phyloP scores from a whole-genome alignment of 2,329 filamentous ascomycete genomes.

The Paradendryphiella salina region DNA sequence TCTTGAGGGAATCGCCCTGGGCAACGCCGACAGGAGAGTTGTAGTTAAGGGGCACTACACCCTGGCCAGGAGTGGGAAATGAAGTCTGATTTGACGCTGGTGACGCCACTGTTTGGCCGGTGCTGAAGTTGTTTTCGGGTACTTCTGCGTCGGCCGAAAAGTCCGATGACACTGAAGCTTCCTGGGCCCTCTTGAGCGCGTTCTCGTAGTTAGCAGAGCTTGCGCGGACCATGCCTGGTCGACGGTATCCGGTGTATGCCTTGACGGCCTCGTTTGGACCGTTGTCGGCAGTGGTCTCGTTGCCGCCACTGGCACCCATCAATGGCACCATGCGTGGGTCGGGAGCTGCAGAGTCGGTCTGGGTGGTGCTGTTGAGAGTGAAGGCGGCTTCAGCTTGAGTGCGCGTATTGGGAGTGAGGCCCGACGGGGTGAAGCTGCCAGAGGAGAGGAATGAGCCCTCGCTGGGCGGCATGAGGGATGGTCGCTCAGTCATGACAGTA shows the following conservation, averaged over 20 bases:
- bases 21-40: slow-evolving; percentile 25
- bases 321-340: slow-evolving; percentile 22
- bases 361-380: slow-evolving; percentile 32
- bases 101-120: slow-evolving; percentile 19
- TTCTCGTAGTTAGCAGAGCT: slow-evolving; percentile 41
- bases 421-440: slow-evolving; percentile 36
- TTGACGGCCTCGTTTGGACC: slow-evolving; percentile 29
- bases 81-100: slow-evolving; percentile 20
- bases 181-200: slow-evolving; percentile 29
- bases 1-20: slow-evolving; percentile 36
- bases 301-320: slow-evolving; percentile 8
- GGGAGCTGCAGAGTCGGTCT: slow-evolving; percentile 45
- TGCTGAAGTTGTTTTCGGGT: slow-evolving; percentile 15
- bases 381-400: slow-evolving; percentile 44
- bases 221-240: slow-evolving; percentile 29
- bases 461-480: slow-evolving; percentile 25
- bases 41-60: slow-evolving; percentile 40
- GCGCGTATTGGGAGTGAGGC: slow-evolving; percentile 43
- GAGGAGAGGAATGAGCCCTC: slow-evolving; percentile 24
- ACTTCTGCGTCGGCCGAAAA: slow-evolving; percentile 22
- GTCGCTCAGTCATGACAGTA: slow-evolving; percentile 24
- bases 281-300: slow-evolving; percentile 7
- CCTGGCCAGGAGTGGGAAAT: slow-evolving; percentile 37
- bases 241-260: slow-evolving; percentile 31
- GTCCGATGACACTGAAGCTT: slow-evolving; percentile 32